Base-by-base conservation (phyloP, 2,329 filamentous ascomycete species). In the Xylariaceae sp. region DNA sequence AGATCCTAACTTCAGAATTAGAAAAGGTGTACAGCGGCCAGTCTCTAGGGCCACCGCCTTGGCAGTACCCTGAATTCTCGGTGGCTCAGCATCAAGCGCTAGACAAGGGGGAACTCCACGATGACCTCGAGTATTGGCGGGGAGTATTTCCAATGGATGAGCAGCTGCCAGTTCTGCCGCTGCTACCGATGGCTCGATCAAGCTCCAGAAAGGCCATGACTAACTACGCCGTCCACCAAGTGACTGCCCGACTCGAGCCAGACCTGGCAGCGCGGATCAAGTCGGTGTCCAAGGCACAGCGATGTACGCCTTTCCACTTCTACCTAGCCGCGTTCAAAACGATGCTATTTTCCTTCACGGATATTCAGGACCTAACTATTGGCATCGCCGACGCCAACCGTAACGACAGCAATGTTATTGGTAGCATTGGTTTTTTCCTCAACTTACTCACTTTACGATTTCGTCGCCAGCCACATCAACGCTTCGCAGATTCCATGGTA, bases 1-100 rank as follows among this genome's bases (percentile, higher is more conserved):
- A 77, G 8, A 60, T 82, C 2, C 68, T 84, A 16, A 53, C 80
- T 11, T 24, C 58, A 0, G 79, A 84, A 33, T 53, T 83, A 3
- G 70, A 78, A n/a, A 74, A 69, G 24, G 72, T 67, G 0, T 83
- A 83, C 64, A 67, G 67, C 1, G 68, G 71, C 11, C 43, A 58
- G 14, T 41, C 26, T 3, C 66, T 73, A 6, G 65, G 40, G 16
- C 58, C 26, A 1, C 39, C 54, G 19, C 64, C 66, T 1, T 45
- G 58, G 2, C 76, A 78, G 57, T 79, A 71, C 54, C 54, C 71
- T 0, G 73, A 74, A 9, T 78, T 74, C 37, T 65, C 76, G 0
- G 29, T 49, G 4, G 58, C 64, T 0, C 75, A 79, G 58, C 61
- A 64, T 0, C 50, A 61, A 6, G 70, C 67, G 1, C 65, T 68